These are phyloP conservation scores for Metschnikowia proteae DNA, from an alignment of 805 yeast genomes.

Conservation along the genomic window DNA sequence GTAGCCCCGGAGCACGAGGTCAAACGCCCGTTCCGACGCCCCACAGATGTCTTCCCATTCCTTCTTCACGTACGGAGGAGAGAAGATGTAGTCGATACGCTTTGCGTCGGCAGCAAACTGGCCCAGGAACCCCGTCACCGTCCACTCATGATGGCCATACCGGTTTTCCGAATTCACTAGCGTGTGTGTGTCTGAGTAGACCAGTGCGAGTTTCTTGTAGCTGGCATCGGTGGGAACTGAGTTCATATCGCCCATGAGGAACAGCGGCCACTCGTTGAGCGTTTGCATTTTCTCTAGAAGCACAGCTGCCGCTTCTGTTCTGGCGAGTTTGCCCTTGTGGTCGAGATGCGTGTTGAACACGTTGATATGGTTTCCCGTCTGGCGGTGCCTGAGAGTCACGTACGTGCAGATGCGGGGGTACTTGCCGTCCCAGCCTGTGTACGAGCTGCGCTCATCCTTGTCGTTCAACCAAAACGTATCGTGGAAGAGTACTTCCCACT, in stretches of 20 bases:
- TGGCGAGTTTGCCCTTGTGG: slow-evolving; percentile 16
- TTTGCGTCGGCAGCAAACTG: slow-evolving; percentile 26
- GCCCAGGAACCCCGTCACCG: slow-evolving; percentile 34
- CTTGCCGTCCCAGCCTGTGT: slow-evolving; percentile 22
- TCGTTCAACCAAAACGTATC: slow-evolving; percentile 22
- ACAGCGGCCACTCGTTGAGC: slow-evolving; percentile 29
- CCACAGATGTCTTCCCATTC: slow-evolving; percentile 17
- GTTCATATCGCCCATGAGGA: slow-evolving; percentile 31
- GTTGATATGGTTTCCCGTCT: slow-evolving; percentile 14
- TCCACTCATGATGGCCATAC: slow-evolving; percentile 28
- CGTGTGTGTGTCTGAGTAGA: slow-evolving; percentile 19
- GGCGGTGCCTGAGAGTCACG: slow-evolving; percentile 16
- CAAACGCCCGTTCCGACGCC: slow-evolving; percentile 9
- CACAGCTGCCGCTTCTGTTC: slow-evolving; percentile 12
- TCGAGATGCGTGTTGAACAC: slow-evolving; percentile 22
- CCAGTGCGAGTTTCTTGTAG: slow-evolving; percentile 13
- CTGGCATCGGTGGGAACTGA: slow-evolving; percentile 22
- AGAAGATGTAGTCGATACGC: slow-evolving; percentile 32
- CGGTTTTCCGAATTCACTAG: slow-evolving; percentile 22
- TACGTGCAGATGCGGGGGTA: slow-evolving; percentile 18
- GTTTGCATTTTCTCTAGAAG: slow-evolving; percentile 8
- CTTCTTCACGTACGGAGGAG: slow-evolving; percentile 22
- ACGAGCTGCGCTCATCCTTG: slow-evolving; percentile 4
- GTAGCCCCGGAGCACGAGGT: slow-evolving; percentile 21
- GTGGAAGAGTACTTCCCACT: slow-evolving; percentile 16